Percentiles rank a stretch among this genome's conserved stretches.
These are phyloP conservation scores for Saccharum spontaneum DNA, from an alignment of 176 grass and related monocot genomes.

Conservation along the genomic window DNA sequence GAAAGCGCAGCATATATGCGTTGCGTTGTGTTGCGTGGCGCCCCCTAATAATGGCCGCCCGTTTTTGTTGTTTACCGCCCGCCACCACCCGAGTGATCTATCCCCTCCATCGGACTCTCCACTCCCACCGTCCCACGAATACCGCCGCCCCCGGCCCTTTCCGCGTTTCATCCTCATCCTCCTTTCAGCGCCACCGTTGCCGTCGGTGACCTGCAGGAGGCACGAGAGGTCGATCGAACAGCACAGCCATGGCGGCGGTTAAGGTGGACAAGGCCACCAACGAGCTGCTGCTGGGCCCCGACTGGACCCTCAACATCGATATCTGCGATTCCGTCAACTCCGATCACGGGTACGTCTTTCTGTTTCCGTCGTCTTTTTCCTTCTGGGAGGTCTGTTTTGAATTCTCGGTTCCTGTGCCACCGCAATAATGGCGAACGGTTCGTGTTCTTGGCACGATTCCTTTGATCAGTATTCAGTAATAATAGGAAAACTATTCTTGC, in stretches of 20 bases:
- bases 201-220: neutral
- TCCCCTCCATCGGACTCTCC: neutral
- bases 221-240: neutral
- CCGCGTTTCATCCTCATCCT: neutral
- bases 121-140: neutral
- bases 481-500: neutral
- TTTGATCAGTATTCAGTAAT: neutral
- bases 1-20: constrained; percentile 21
- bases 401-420: constrained; percentile 19
- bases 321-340: constrained; percentile 84
- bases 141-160: neutral
- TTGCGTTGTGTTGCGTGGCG: neutral
- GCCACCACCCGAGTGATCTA: neutral
- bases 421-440: neutral
- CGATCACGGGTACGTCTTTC: constrained; percentile 55
- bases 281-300: constrained; percentile 81
- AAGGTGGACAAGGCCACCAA: constrained; percentile 89
- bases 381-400: neutral
- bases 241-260: constrained; percentile 38
- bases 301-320: constrained; percentile 93
- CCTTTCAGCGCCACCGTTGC: neutral
- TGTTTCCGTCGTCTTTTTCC: neutral
- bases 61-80: constrained; percentile 14
- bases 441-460: neutral
- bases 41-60: constrained; percentile 11